Base-by-base conservation (phyloP, 2,329 filamentous ascomycete genomes). In the Acrocalymma vagum region DNA sequence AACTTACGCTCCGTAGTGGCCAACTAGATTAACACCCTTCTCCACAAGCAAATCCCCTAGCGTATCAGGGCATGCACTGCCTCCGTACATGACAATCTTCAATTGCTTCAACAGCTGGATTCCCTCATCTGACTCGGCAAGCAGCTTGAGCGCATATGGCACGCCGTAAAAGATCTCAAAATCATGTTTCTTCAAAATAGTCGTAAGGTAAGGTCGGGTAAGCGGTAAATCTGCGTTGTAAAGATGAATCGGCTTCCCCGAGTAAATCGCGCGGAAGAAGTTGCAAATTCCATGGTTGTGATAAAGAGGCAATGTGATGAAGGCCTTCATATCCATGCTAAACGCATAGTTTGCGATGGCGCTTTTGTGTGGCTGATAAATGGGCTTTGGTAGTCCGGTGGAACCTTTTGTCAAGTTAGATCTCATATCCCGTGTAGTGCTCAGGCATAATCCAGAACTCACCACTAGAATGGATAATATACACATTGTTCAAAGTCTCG, bases 331-430 rank as follows among this genome's bases (percentile, higher is more conserved):
- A 11, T 56, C 34, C 49, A 56, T 53, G 26, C 41, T 49, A 3
- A 51, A 39, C 4, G 45, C 46, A 16, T 56, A 60, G 28, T 56
- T 56, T 8, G 52, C 56, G 16, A 60, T 55, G 11, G 48, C 40
- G 24, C 40, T 54, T 29, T 38, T 75, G 56, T 86, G 80, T 0
- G 76, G 79, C 36, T 83, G 77, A 41, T 76, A 81, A 27, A 86
- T 84, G 0, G 83, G 81, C 48, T 86, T 86, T 0, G 83, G 83
- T 0, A 85, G 70, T 0, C 83, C 82, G 0, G 84, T 85, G 0
- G 78, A 82, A 8, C 83, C 82, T 32, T 62, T 70, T n/a, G n/a
- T n/a, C n/a, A n/a, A n/a, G n/a, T n/a, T 5, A 72, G 74, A n/a
- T n/a, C n/a, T n/a, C n/a, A n/a, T n/a, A n/a, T n/a, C n/a, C n/a